These are phyloP conservation scores for Cardamine chenopodiifolia DNA, from an alignment of 345 rosid species.

Conservation along the genomic window DNA sequence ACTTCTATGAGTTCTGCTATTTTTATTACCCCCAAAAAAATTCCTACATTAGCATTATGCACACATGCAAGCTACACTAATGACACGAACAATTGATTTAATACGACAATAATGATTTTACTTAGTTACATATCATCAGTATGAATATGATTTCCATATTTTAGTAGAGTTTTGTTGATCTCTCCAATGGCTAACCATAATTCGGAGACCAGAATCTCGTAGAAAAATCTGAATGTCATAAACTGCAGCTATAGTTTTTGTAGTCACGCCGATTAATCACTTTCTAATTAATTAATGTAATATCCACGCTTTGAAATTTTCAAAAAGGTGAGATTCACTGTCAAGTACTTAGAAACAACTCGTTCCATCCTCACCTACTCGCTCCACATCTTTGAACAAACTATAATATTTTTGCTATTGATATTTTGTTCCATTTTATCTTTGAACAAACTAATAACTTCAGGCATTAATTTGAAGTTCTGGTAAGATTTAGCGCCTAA, in stretches of 20 bases:
- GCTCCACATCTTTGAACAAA: constrained; percentile 2
- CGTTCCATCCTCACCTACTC: constrained; percentile 8
- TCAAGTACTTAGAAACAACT: neutral
- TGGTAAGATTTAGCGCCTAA: no score
- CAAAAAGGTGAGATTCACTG: constrained; percentile 1
- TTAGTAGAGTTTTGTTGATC: constrained; percentile 7
- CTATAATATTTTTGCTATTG: neutral
- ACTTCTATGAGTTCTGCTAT: no score
- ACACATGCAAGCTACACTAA: no score
- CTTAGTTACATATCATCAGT: neutral
- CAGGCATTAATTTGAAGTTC: no score
- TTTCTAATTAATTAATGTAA: constrained; percentile 22
- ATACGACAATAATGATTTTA: neutral
- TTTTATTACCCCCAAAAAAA: no score
- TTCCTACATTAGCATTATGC: no score
- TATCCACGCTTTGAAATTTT: constrained; percentile 9
- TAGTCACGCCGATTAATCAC: constrained; percentile 21
- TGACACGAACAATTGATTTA: neutral
- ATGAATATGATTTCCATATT: neutral
- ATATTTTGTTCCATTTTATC: neutral
- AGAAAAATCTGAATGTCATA: constrained; percentile 17
- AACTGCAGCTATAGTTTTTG: constrained; percentile 4
- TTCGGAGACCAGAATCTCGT: neutral
- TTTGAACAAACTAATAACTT: neutral
- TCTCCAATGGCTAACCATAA: constrained; percentile 5